These are phyloP conservation scores for Aspergillus sp. DNA, from an alignment of 2,329 filamentous ascomycete species.

Conservation along the genomic window DNA sequence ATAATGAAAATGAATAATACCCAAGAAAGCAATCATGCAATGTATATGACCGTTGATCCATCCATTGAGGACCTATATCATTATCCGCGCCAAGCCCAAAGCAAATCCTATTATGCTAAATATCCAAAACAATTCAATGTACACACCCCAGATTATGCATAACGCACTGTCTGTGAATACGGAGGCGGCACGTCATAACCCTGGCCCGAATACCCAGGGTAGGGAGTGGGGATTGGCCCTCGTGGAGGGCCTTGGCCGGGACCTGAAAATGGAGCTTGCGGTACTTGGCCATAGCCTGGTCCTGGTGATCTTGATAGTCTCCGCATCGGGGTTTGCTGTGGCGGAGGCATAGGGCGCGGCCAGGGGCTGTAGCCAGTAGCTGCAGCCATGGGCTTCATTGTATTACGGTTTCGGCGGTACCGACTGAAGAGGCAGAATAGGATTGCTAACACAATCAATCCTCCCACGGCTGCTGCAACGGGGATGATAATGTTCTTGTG, in stretches of 20 bases:
- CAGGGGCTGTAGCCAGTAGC: constrained; percentile 11
- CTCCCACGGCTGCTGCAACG: constrained; percentile 69
- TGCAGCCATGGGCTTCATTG: constrained; percentile 20
- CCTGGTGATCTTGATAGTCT: constrained; percentile 1
- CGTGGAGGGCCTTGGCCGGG: background rate
- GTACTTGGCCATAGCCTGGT: background rate
- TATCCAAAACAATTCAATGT: constrained; percentile 4
- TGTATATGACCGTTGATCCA: background rate
- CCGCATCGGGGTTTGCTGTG: constrained; percentile 23
- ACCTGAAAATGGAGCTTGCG: background rate
- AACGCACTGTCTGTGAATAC: constrained; percentile 20
- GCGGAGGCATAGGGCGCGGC: constrained; percentile 13
- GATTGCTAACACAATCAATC: constrained; percentile 68
- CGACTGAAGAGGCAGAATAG: constrained; percentile 64
- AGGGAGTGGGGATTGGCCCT: background rate
- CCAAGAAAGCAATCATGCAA: background rate
- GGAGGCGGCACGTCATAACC: constrained; percentile 7
- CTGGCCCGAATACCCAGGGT: constrained; percentile 18
- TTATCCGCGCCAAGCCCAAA: background rate
- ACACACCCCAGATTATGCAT: constrained; percentile 22
- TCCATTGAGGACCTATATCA: background rate
- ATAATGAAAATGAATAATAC: background rate
- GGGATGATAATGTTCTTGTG: constrained; percentile 84
- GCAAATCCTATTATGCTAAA: background rate
- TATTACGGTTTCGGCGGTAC: constrained; percentile 46